A percentile compares a stretch with the other conserved stretches of the same genome.
These are phyloP conservation scores for Hyparrhenia diplandra DNA, from an alignment of 176 grass and related monocot species.

Conservation along the genomic window DNA sequence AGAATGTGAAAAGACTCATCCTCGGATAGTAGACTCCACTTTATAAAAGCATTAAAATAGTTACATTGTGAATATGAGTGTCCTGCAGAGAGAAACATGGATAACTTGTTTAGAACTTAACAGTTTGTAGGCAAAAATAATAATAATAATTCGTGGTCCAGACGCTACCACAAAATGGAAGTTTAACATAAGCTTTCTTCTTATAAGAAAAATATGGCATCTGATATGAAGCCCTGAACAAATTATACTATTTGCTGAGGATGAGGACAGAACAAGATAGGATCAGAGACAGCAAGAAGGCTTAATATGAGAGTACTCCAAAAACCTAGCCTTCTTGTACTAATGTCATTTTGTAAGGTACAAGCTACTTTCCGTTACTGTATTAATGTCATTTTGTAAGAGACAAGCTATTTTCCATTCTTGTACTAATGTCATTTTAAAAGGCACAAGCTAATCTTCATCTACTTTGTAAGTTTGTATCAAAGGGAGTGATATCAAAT, in stretches of 20 bases:
- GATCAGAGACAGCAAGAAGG: neutral
- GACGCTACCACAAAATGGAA: neutral
- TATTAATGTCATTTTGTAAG: neutral
- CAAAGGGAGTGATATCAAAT: constrained; percentile 3
- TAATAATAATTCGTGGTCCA: neutral
- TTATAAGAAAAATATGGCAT: neutral
- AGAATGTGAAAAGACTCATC: constrained; percentile 66
- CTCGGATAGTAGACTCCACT: constrained; percentile 74
- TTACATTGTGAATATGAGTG: constrained; percentile 58
- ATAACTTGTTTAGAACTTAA: neutral
- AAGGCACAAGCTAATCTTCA: neutral
- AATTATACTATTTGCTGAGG: neutral
- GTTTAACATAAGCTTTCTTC: neutral
- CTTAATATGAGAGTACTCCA: neutral
- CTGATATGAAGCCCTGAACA: neutral
- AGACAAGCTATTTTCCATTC: neutral
- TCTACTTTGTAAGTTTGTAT: neutral
- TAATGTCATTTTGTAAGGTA: neutral
- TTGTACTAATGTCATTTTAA: neutral
- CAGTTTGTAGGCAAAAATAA: neutral
- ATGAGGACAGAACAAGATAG: neutral
- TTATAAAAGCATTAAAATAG: constrained; percentile 69
- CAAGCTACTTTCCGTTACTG: neutral
- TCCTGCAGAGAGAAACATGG: constrained; percentile 55
- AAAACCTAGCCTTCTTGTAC: neutral